These are phyloP conservation scores for Podochytrium sp. DNA, from an alignment of 192 early-diverging fungal genomes.

Conservation along the genomic window DNA sequence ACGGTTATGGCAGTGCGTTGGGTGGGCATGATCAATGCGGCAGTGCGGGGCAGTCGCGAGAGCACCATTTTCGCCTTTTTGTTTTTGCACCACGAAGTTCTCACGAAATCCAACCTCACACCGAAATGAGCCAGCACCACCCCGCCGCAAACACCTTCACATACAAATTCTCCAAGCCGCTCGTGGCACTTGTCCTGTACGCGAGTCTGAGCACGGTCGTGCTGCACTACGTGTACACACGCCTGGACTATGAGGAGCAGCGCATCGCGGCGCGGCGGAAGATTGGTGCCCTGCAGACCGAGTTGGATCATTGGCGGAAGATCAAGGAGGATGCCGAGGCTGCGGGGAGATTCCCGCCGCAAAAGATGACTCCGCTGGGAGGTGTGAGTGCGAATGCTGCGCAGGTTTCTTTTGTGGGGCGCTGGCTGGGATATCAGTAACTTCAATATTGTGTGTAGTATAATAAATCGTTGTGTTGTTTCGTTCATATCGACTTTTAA, in stretches of 20 bases:
- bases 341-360: background rate
- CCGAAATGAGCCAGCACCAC: background rate
- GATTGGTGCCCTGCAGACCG: constrained; percentile 26
- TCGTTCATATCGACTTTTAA: too few relatives aligned
- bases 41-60: background rate
- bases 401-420: background rate
- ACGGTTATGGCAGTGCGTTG: too few relatives aligned
- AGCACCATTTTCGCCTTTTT: background rate
- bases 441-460: background rate
- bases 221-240: constrained; percentile 40
- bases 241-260: constrained; percentile 44
- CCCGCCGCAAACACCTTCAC: constrained; percentile 24
- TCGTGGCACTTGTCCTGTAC: constrained; percentile 36
- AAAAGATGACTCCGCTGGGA: too few relatives aligned
- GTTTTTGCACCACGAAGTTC: too few relatives aligned
- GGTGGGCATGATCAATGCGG: background rate
- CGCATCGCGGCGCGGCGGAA: constrained; percentile 21
- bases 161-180: constrained; percentile 38
- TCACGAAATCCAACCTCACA: background rate
- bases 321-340: constrained; percentile 11
- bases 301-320: constrained; percentile 24
- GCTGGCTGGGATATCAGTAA: background rate
- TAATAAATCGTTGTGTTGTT: too few relatives aligned
- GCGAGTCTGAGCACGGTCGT: constrained; percentile 36
- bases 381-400: background rate